phyloP scores from a whole-genome alignment of 2,329 filamentous ascomycete genomes.

The Aspergillus pseudoterreus region DNA sequence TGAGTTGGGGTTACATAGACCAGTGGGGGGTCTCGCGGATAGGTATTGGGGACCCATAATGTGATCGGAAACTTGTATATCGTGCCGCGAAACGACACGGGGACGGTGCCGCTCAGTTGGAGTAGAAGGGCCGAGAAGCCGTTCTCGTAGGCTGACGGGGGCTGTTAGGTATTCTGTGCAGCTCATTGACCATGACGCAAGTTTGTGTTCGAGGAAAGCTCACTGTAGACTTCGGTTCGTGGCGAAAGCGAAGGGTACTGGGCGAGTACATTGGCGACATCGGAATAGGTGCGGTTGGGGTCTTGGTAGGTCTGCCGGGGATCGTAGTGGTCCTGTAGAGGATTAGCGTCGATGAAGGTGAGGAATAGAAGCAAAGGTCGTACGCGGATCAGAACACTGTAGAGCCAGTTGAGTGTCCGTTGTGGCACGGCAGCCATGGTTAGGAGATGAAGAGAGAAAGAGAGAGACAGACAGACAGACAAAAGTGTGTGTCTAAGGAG shows the following conservation, averaged over 20 bases:
- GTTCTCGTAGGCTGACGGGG: conserved; percentile 71
- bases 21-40: conserved; percentile 80
- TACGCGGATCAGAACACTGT: conserved; percentile 80
- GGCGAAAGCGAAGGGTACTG: conserved; percentile 77
- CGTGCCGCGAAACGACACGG: conserved; percentile 84
- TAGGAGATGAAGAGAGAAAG: neutral
- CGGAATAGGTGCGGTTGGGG: conserved; percentile 87
- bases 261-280: conserved; percentile 77
- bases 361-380: neutral
- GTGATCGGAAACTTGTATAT: conserved; percentile 89
- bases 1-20: conserved; percentile 85
- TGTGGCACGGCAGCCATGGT: conserved; percentile 69
- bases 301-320: conserved; percentile 79
- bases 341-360: neutral
- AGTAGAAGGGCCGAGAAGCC: conserved; percentile 82
- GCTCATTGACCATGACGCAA: too few relatives aligned
- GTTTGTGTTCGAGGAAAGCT: conserved; percentile 23
- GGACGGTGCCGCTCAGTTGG: conserved; percentile 80
- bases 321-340: conserved; percentile 33
- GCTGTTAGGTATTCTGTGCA: neutral
- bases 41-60: conserved; percentile 88
- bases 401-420: conserved; percentile 91
- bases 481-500: neutral
- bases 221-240: conserved; percentile 93
- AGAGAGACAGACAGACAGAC: conserved; percentile 8